Evolutionary conservation across 2,329 filamentous ascomycete genomes (phyloP), one percentile per base, ranked within the genome.

Genomic region (Xylaria sp.): DNA sequence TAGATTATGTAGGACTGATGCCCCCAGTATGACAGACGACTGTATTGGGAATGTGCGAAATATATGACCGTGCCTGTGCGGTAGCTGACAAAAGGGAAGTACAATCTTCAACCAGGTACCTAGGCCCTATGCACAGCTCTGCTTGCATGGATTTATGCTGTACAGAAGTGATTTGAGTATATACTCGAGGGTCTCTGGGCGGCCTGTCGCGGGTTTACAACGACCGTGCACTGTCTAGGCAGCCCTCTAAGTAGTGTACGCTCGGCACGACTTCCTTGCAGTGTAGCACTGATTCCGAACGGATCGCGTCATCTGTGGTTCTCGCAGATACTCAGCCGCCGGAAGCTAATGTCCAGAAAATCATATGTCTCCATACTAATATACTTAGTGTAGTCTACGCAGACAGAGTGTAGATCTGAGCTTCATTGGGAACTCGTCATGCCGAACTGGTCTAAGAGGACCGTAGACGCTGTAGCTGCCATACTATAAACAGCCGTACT

Each of bases 351-450:
- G 20, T 13, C 31, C 13, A 42, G 36, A 2, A 17, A 55, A 42
- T 38, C n/a, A 20, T 36, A 22, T 11, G 17, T 53, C 31, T 38
- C 20, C 29, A 15, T 55, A 42, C 53, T 36, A n/a, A n/a, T n/a
- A n/a, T n/a, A n/a, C n/a, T n/a, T n/a, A n/a, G n/a, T n/a, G n/a
- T n/a, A n/a, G n/a, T n/a, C n/a, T n/a, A n/a, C n/a, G n/a, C n/a
- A n/a, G n/a, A n/a, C n/a, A n/a, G 20, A n/a, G 53, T 11, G 53
- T 20, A 44, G 53, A 55, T 55, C 53, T 10, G 36, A 42, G n/a
- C 53, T 55, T 55, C 11, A 13, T 22, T 55, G 53, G 53, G 53
- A 55, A 6, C 7, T 42, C 27, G 27, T 39, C 10, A 39, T 22
- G 33, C 51, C 20, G 33, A 39, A 15, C 36, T 55, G 38, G 36